Base-by-base conservation (phyloP, 2,329 filamentous ascomycete genomes). In the Aspergillus melleus region DNA sequence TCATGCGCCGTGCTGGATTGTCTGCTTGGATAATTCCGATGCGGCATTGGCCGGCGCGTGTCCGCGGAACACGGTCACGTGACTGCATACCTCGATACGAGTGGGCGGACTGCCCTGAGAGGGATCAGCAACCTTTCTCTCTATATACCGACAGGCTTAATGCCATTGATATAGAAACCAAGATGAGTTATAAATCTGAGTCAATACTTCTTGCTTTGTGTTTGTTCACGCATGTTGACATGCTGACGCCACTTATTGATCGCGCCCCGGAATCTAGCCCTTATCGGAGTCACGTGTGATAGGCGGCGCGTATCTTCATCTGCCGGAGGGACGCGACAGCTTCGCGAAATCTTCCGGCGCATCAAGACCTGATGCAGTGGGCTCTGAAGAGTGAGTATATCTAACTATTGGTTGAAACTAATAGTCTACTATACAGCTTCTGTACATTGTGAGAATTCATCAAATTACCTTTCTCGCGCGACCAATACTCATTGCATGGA, bases 221-320 rank as follows among this genome's bases (percentile, higher is more conserved):
- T 36, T 14, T 11, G 32, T 36, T 36, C 32, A 36, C 32, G 2
- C 10, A 12, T 14, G 12, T 36, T 36, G 30, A 12, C 12, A 14
- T 36, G 32, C 32, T 36, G 42, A 20, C 16, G 26, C 26, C 42
- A 46, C 42, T 16, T 46, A 20, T 19, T 44, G 29, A 54, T 24
- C 22, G 19, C 46, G 53, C 49, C 32, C 39, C 19, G n/a, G 6
- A 20, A 30, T 36, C 26, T 32, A 59, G 55, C 61, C 61, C 64
- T 68, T 67, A 68, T 68, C 66, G 52, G 24, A 3, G 46, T 67
- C 65, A 67, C 65, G 65, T 67, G 65, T 46, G 62, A 67, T 66
- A 65, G 26, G 58, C 26, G 52, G 39, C 57, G 64, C 59, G 54
- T 61, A 30, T 44, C 50, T 24, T 30, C 44, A 12, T 46, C 47